These are phyloP conservation scores for Naganishia albida DNA, from an alignment of 1,284 basidiomycete species.

Conservation along the genomic window DNA sequence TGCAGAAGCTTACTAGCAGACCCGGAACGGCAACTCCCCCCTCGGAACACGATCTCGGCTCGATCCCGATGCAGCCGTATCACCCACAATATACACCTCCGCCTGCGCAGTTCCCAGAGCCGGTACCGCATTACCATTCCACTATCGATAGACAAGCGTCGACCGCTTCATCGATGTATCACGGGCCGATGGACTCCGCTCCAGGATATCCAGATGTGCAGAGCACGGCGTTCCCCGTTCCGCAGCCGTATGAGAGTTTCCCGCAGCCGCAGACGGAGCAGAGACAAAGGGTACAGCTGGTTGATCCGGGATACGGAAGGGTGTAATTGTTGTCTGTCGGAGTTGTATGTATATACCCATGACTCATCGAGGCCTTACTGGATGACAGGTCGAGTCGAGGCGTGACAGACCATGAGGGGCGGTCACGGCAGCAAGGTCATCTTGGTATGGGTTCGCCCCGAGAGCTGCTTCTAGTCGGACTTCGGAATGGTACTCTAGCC, in stretches of 20 bases:
- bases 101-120: neutral
- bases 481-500: too few species aligned
- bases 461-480: too few species aligned
- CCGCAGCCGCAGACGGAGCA: neutral
- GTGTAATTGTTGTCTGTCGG: neutral
- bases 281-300: conserved; percentile 21
- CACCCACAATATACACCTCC: neutral
- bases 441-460: too few species aligned
- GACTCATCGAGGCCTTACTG: too few species aligned
- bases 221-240: conserved; percentile 10
- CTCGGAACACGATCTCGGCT: conserved; percentile 14
- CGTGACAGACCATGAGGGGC: too few species aligned
- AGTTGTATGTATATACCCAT: too few species aligned
- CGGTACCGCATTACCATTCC: neutral
- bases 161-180: conserved; percentile 3
- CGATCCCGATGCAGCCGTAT: neutral
- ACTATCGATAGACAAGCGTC: neutral
- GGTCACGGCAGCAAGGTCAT: too few species aligned
- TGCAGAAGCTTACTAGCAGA: neutral
- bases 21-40: neutral
- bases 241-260: conserved; percentile 11
- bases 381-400: too few species aligned
- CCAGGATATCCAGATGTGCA: conserved; percentile 10
- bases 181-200: neutral
- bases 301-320: conserved; percentile 19